These are phyloP conservation scores for Microthlaspi erraticum DNA, from an alignment of 345 rosid species.

Conservation along the genomic window DNA sequence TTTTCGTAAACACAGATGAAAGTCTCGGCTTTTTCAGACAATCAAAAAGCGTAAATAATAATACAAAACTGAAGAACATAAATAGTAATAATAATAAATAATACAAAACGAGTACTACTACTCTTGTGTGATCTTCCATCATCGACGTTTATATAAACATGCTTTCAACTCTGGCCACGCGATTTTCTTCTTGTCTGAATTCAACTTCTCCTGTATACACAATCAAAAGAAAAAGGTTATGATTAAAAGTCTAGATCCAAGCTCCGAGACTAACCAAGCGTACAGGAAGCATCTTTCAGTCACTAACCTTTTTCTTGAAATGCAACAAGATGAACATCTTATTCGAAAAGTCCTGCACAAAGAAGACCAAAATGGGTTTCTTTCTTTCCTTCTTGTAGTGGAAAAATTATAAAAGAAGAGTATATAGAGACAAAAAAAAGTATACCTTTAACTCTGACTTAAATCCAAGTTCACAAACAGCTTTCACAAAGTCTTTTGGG, in stretches of 20 bases:
- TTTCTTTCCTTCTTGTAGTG: slow-evolving; percentile 17
- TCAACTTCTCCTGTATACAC: slow-evolving; percentile 59
- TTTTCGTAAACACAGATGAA: slow-evolving; percentile 15
- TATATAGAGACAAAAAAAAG: not conserved
- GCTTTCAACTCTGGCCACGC: slow-evolving; percentile 93
- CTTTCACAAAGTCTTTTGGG: slow-evolving; percentile 70
- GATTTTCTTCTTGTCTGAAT: slow-evolving; percentile 56
- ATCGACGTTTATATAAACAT: slow-evolving; percentile 89
- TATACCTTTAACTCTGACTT: slow-evolving; percentile 58
- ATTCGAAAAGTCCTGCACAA: slow-evolving; percentile 77
- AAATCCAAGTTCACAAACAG: slow-evolving; percentile 80
- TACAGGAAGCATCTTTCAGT: slow-evolving; percentile 10
- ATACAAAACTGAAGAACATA: slow-evolving; percentile 13
- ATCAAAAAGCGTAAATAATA: slow-evolving; percentile 4
- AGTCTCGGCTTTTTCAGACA: not conserved
- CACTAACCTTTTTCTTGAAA: slow-evolving; percentile 80
- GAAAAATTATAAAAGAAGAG: not conserved
- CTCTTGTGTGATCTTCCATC: slow-evolving; percentile 42
- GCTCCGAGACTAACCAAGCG: not conserved
- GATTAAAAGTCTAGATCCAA: not conserved
- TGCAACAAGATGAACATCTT: slow-evolving; percentile 85
- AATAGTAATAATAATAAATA: not conserved
- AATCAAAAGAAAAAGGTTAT: not conserved
- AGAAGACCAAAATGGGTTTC: not conserved
- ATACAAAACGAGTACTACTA: not conserved